Evolutionary conservation across 768 basidiomycete genomes (phyloP), one percentile per base, ranked within the genome.

Genomic region (Panaeolus papilionaceus): DNA sequence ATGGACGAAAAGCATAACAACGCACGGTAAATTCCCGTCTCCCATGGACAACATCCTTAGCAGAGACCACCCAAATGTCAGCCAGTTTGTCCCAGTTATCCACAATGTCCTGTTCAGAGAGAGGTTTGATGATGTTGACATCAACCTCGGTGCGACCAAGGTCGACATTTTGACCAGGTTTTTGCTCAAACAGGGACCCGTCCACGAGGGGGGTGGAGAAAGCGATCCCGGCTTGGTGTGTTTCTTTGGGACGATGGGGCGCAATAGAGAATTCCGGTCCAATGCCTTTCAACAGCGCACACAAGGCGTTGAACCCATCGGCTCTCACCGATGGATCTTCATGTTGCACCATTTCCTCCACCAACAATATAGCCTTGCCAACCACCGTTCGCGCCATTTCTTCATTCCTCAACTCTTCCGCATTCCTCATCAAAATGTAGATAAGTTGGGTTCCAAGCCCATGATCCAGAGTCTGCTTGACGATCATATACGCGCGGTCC

Each of bases 381-480:
- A 74, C 70, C 26, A 58, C 9, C 6, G 40, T 74, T 71, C 16
- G 62, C 39, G 26, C 49, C 42, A 38, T 58, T 62, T 39, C 69
- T 44, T 66, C 16, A 40, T 18, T 40, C 45, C 66, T 67, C n/a
- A 58, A 40, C 8, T 64, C 51, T 0, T 42, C 20, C 28, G 33
- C 54, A 11, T 62, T 63, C 18, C 49, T 47, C 16, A 89, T 76
- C 18, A 89, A 76, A 16, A 79, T 70, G 20, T 73, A 68, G 20
- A 83, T 77, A 37, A 90, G 76, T 16, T 77, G 76, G 1, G 79
- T 63, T 0, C 84, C 86, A 39, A 85, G 80, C 14, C 85, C 85
- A 38, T 76, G 77, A 37, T 77, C 72, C 20, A 86, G 71, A 61
- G 88, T 85, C 66, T 89, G 84, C 23, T 76, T 80, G 37, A 90